Percentiles rank a stretch among this genome's conserved stretches.
Evolutionary conservation across 306 rosid species (phyloP).

Genomic region (Fragaria vesca): DNA sequence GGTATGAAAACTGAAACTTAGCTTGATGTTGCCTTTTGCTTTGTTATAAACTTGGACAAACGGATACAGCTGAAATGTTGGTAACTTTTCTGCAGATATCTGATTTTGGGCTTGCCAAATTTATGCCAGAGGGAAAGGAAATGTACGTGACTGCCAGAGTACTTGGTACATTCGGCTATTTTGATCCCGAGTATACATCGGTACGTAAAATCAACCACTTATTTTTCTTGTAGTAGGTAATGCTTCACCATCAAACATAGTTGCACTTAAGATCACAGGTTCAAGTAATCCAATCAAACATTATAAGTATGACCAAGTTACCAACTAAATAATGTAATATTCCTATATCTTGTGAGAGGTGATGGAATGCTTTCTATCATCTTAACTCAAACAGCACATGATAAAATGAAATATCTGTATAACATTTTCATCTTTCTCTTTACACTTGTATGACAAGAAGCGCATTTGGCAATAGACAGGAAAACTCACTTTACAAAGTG

Average conservation of each 20-base stretch:
- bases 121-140: slow-evolving; percentile 94
- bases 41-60: background rate
- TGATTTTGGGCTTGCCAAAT: slow-evolving; percentile 93
- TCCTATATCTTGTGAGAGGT: background rate
- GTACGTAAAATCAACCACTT: slow-evolving; percentile 35
- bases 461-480: slow-evolving; percentile 66
- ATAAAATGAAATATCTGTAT: background rate
- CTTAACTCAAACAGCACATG: background rate
- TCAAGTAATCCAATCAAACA: background rate
- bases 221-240: background rate
- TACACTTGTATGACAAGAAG: slow-evolving; percentile 9
- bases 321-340: background rate
- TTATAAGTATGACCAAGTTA: background rate
- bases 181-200: slow-evolving; percentile 94
- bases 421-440: slow-evolving; percentile 2
- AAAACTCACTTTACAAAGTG: slow-evolving; percentile 91
- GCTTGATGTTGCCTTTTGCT: background rate
- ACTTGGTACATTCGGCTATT: slow-evolving; percentile 92
- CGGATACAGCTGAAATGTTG: slow-evolving; percentile 10
- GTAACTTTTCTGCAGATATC: slow-evolving; percentile 52
- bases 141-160: slow-evolving; percentile 76
- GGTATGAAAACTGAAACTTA: slow-evolving; percentile 30
- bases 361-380: background rate
- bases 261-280: background rate
- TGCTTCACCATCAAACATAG: background rate